Base-by-base conservation (phyloP, 2,329 filamentous ascomycete genomes). In the Albophoma yamanashiensis region DNA sequence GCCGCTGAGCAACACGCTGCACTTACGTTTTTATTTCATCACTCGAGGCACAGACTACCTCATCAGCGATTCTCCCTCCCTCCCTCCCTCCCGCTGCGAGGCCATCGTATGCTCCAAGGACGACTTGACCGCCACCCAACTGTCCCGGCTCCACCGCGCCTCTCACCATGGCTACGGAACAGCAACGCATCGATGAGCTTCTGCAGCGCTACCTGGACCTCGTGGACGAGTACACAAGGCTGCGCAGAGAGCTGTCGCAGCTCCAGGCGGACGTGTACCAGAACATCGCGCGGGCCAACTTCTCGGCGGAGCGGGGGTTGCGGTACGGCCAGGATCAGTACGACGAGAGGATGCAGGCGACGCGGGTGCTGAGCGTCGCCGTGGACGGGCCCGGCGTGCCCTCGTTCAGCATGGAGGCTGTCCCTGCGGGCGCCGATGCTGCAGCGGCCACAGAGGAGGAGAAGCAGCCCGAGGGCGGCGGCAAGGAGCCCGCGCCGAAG, bases 251-350 rank as follows among this genome's bases (percentile, higher is more conserved):
- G 52, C 78, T 92, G 43, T 76, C 77, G 52, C 68, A 70, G 15
- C 73, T 82, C 25, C 81, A 90, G 64, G 75, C 80, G 25, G 74
- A 75, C 58, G 79, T 89, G 64, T 83, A 79, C 68, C 80, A 82
- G 60, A 74, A 77, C 64, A 78, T 92, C 47, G 87, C 89, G n/a
- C 82, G 89, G 60, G 89, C 89, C 62, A 91, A 92, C 74, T 92
- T 90, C 73, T 77, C 82, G 36, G 84, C 83, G n/a, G 79, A 84
- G 68, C 77, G 82, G 15, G 82, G 86, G 39, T 71, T 84, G 62
- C 78, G 84, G 50, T 92, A 88, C 69, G 89, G 88, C 3, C 80
- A 78, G 63, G 86, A 90, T 66, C 82, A 83, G 68, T 93, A 89
- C 69, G 88, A 92, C 71, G 82, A 85, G 64, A 81, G 89, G 55